phyloP scores from a whole-genome alignment of 108 stramenopile genomes.

The Fragilariopsis cylindrus region DNA sequence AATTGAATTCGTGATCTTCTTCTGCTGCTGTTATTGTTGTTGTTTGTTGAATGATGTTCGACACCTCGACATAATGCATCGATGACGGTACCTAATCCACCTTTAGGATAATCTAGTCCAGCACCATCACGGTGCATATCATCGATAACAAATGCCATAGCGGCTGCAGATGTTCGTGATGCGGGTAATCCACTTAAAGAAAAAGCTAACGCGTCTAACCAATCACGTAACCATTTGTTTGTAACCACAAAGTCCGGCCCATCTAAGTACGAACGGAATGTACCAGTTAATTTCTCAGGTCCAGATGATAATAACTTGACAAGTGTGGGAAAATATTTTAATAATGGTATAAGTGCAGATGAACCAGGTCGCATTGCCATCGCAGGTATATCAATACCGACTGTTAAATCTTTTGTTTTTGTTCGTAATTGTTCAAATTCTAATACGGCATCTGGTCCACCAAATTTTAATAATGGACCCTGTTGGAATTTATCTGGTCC shows the following conservation, averaged over 20 bases:
- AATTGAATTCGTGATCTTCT: slow-evolving; percentile 59
- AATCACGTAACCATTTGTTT: slow-evolving; percentile 84
- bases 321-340: slow-evolving; percentile 70
- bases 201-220: slow-evolving; percentile 94
- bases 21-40: slow-evolving; percentile 11
- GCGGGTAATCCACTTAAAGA: slow-evolving; percentile 87
- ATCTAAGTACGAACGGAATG: slow-evolving; percentile 82
- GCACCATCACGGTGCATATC: slow-evolving; percentile 89
- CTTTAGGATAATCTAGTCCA: slow-evolving; percentile 86
- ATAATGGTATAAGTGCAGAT: slow-evolving; percentile 60
- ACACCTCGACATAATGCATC: slow-evolving; percentile 90
- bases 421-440: slow-evolving; percentile 71
- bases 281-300: slow-evolving; percentile 61
- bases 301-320: slow-evolving; percentile 61
- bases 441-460: slow-evolving; percentile 47
- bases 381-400: slow-evolving; percentile 73
- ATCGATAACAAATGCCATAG: slow-evolving; percentile 92
- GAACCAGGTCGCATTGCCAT: slow-evolving; percentile 84
- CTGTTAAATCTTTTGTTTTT: slow-evolving; percentile 55
- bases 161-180: slow-evolving; percentile 81
- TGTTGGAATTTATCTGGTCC: slow-evolving; percentile 76
- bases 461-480: slow-evolving; percentile 68
- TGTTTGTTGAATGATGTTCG: slow-evolving; percentile 44
- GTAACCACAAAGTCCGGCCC: slow-evolving; percentile 74
- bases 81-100: slow-evolving; percentile 80